Conservation (phyloP, 257 asterid genomes). For the Cinchona pubescens region DNA sequence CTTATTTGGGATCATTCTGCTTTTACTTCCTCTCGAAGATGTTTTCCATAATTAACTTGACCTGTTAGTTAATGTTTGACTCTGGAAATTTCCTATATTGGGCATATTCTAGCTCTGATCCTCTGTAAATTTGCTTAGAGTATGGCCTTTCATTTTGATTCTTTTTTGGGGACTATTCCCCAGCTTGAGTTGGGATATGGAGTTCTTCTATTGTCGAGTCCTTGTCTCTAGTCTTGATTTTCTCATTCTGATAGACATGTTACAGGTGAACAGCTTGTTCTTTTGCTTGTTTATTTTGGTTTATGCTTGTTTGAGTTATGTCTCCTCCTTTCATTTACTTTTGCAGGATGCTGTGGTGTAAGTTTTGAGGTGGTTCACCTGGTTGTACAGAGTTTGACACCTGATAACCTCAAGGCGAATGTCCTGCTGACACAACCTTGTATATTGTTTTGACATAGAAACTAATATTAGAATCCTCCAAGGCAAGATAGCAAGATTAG, state of each 20-base stretch:
- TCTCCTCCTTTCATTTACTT: neutral
- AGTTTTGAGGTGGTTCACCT: conserved; percentile 22
- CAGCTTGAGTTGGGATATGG: neutral
- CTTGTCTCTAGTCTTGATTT: neutral
- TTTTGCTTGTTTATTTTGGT: neutral
- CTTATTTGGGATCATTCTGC: neutral
- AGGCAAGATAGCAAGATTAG: conserved; percentile 8
- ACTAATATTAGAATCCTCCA: conserved; percentile 14
- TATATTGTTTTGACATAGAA: conserved; percentile 26
- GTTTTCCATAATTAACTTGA: neutral
- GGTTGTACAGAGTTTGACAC: conserved; percentile 32
- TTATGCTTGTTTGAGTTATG: neutral
- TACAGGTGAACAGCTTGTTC: neutral
- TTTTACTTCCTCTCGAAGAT: neutral
- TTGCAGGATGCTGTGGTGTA: conserved; percentile 28
- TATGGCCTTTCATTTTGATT: neutral
- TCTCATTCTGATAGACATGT: neutral
- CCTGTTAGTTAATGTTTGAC: neutral
- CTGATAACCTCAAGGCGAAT: conserved; percentile 18
- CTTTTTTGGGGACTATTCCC: neutral
- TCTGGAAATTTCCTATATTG: neutral
- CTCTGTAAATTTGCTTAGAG: neutral
- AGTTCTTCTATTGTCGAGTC: neutral
- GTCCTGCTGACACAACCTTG: conserved; percentile 21
- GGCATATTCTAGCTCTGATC: neutral